Evolutionary conservation across 1,284 basidiomycete genomes (phyloP).

Genomic region (Schizophyllum amplum): DNA sequence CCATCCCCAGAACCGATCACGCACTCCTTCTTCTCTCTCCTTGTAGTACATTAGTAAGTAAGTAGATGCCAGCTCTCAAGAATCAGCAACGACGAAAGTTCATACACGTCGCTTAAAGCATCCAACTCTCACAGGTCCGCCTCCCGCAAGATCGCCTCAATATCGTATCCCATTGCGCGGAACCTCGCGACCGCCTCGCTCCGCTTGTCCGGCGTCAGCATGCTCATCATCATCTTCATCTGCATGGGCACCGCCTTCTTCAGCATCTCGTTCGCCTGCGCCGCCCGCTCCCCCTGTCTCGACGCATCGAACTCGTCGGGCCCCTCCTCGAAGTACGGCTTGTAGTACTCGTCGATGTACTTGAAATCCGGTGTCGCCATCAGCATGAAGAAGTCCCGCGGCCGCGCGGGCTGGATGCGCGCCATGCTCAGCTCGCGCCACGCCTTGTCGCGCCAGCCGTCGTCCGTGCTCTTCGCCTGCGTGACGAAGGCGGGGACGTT

Average conservation of each 20-base stretch:
- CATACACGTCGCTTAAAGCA: too few species aligned
- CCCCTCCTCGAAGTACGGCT: background rate
- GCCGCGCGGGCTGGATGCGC: background rate
- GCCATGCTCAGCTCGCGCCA: slow-evolving; percentile 27
- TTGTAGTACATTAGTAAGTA: too few species aligned
- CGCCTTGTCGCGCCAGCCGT: slow-evolving; percentile 24
- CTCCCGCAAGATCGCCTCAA: background rate
- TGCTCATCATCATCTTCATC: background rate
- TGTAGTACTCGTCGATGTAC: background rate
- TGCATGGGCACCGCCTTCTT: background rate
- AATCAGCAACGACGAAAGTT: too few species aligned
- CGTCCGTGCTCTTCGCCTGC: slow-evolving; percentile 28
- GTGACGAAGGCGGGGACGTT: slow-evolving; percentile 26
- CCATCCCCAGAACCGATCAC: too few species aligned
- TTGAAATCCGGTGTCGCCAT: background rate
- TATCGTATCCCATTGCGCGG: background rate
- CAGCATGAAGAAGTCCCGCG: background rate
- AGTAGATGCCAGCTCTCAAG: too few species aligned
- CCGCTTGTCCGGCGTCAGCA: background rate
- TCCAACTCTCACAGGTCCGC: too few species aligned
- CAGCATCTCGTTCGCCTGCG: background rate
- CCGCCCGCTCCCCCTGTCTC: background rate
- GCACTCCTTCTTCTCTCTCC: too few species aligned
- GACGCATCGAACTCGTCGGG: background rate
- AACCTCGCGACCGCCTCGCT: background rate